A percentile compares a stretch with the other conserved stretches of the same genome.
Conservation (phyloP, 441 rosid species). For the Raphanus hybrid region DNA sequence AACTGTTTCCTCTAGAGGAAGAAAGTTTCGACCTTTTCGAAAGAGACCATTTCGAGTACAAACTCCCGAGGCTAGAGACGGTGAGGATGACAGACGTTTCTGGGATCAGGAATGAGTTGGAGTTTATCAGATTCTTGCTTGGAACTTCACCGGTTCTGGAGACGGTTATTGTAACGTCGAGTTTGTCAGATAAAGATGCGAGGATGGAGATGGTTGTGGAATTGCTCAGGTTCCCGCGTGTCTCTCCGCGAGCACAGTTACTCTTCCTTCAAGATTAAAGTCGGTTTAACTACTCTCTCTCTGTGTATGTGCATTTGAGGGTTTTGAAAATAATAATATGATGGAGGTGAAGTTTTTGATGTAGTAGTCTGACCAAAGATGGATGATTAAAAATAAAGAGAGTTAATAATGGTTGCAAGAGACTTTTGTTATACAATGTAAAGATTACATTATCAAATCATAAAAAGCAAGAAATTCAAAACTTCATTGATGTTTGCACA, state of each 20-base stretch:
- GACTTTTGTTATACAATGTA: constrained; percentile 1
- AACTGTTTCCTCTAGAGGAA: constrained; percentile 55
- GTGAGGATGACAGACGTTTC: constrained; percentile 75
- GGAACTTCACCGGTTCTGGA: constrained; percentile 70
- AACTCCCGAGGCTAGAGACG: constrained; percentile 54
- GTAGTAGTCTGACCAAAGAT: not conserved
- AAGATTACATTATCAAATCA: not conserved
- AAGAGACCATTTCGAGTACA: constrained; percentile 53
- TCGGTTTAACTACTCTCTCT: not conserved
- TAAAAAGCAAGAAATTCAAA: not conserved
- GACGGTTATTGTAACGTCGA: constrained; percentile 61
- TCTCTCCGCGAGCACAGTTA: constrained; percentile 77
- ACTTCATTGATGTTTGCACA: not conserved
- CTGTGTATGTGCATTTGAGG: constrained; percentile 5
- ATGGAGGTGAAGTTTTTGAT: not conserved
- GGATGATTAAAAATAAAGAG: not conserved
- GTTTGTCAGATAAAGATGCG: constrained; percentile 55
- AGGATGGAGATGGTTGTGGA: constrained; percentile 69
- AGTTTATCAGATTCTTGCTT: constrained; percentile 76
- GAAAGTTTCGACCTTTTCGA: constrained; percentile 65
- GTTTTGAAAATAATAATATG: not conserved
- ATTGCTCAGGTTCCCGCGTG: constrained; percentile 69
- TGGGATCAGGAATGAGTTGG: constrained; percentile 79
- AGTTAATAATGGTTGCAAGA: constrained; percentile 6
- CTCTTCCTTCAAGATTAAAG: constrained; percentile 58